A percentile compares a stretch with the other conserved stretches of the same genome.
Conservation (phyloP, 2,329 filamentous ascomycete species). For the Monilinia polystroma region DNA sequence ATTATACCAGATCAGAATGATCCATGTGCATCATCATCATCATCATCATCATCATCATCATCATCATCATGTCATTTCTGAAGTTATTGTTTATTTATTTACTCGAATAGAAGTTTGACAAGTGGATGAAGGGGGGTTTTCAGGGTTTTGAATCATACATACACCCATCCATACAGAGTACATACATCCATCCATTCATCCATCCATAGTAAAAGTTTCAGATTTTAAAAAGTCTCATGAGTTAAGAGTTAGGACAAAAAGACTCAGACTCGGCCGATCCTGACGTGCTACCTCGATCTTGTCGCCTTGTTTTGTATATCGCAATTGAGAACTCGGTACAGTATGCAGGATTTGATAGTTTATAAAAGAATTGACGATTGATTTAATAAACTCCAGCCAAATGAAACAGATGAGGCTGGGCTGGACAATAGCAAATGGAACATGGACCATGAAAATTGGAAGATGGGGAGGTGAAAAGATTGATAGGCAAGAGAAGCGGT, state of each 20-base stretch:
- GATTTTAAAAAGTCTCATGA: too few relatives aligned
- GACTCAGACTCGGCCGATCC: slow-evolving; percentile 2
- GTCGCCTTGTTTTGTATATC: slow-evolving; percentile 6
- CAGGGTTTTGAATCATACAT: slow-evolving; percentile 11
- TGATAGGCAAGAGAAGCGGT: slow-evolving; percentile 22
- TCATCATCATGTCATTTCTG: too few relatives aligned
- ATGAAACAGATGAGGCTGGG: slow-evolving; percentile 25
- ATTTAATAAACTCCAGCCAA: slow-evolving; percentile 1
- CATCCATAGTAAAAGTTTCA: not conserved
- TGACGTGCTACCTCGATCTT: slow-evolving; percentile 5
- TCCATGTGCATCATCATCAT: not conserved
- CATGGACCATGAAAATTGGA: too few relatives aligned
- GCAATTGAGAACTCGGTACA: not conserved
- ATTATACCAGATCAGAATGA: slow-evolving; percentile 13
- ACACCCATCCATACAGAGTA: too few relatives aligned
- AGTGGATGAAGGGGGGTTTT: slow-evolving; percentile 18
- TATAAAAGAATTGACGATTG: not conserved
- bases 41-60: not conserved
- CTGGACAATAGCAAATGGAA: slow-evolving; percentile 6
- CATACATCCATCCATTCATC: too few relatives aligned
- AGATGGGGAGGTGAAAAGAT: not conserved
- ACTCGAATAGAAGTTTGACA: slow-evolving; percentile 21
- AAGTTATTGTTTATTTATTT: not conserved
- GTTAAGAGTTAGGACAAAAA: too few relatives aligned
- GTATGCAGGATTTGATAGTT: not conserved